Percentiles rank a stretch among this genome's conserved stretches.
Evolutionary conservation across 495 filamentous ascomycete genomes (phyloP).

Genomic region (Xylaria nigripes): DNA sequence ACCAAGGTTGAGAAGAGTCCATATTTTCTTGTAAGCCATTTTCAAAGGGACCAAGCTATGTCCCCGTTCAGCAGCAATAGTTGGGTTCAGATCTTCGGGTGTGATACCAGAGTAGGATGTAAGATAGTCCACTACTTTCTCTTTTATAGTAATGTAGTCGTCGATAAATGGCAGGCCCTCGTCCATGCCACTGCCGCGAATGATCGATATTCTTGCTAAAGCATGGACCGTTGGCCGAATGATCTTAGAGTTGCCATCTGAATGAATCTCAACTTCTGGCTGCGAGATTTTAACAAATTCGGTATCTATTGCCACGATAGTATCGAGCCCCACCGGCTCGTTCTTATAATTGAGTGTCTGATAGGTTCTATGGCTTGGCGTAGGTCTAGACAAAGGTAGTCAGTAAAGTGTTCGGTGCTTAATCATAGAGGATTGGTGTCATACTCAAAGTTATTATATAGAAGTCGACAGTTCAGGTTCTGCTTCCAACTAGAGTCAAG

Average conservation of each 20-base stretch:
- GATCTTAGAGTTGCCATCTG: constrained; percentile 77
- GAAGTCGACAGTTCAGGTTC: constrained; percentile 66
- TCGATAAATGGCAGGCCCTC: constrained; percentile 89
- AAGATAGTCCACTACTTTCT: constrained; percentile 91
- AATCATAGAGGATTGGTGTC: constrained; percentile 9
- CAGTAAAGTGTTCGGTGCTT: constrained; percentile 1
- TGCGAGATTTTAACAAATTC: constrained; percentile 90
- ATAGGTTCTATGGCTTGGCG: constrained; percentile 42
- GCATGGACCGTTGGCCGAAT: constrained; percentile 78
- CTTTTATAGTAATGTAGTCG: constrained; percentile 87
- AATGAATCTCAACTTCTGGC: constrained; percentile 87
- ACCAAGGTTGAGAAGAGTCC: constrained; percentile 90
- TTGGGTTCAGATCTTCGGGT: constrained; percentile 69
- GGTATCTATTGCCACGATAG: constrained; percentile 81
- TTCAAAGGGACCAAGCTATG: constrained; percentile 84
- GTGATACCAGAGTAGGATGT: constrained; percentile 89
- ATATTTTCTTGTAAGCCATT: constrained; percentile 92
- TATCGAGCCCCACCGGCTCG: constrained; percentile 61
- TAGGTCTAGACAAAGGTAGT: constrained; percentile 19
- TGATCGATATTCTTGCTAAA: constrained; percentile 78
- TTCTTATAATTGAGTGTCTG: constrained; percentile 49
- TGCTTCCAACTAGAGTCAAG: constrained; percentile 83
- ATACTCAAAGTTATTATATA: constrained; percentile 71
- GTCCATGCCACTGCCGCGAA: constrained; percentile 64
- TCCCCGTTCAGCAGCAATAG: constrained; percentile 44